Percentiles rank a stretch among this genome's conserved stretches.
phyloP scores from a whole-genome alignment of 805 yeast genomes.

The Teunomyces lycoperdinae region DNA sequence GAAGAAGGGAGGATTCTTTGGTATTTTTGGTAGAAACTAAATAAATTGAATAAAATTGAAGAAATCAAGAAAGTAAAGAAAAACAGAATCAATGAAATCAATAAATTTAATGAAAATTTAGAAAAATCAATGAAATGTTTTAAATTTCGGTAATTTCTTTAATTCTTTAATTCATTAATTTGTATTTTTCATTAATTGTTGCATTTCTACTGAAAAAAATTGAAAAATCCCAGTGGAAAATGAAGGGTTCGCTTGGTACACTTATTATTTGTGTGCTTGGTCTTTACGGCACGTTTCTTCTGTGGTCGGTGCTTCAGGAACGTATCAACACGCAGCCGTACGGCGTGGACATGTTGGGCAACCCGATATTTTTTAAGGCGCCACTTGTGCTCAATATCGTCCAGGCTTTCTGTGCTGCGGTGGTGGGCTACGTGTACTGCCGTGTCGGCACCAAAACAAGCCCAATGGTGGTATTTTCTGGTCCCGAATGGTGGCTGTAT shows the following conservation, averaged over 20 bases:
- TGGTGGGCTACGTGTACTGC: conserved; percentile 65
- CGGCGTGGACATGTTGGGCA: conserved; percentile 42
- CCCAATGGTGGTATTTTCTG: conserved; percentile 32
- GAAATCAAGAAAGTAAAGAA: not conserved
- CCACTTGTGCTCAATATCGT: conserved; percentile 74
- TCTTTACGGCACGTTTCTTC: conserved; percentile 78
- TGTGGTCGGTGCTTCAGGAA: conserved; percentile 94
- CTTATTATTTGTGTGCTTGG: conserved; percentile 48
- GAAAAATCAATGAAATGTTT: too few relatives aligned
- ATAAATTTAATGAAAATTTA: too few relatives aligned
- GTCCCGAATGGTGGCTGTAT: conserved; percentile 23
- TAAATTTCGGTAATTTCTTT: too few relatives aligned
- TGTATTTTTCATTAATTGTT: too few relatives aligned
- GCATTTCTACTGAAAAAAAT: too few relatives aligned
- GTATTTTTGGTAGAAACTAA: conserved; percentile 56
- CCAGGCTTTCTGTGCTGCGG: conserved; percentile 72
- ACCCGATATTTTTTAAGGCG: conserved; percentile 55
- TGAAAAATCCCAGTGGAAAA: conserved; percentile 3
- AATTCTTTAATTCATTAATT: too few relatives aligned
- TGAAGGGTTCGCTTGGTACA: conserved; percentile 20
- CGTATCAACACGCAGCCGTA: conserved; percentile 76
- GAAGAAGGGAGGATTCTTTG: conserved; percentile 65
- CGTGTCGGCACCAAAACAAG: conserved; percentile 28
- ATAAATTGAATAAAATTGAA: not conserved
- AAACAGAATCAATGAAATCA: too few relatives aligned